A percentile compares a stretch with the other conserved stretches of the same genome.
Evolutionary conservation across 2,329 filamentous ascomycete species (phyloP).

Genomic region (Trichoderma aggressivum): DNA sequence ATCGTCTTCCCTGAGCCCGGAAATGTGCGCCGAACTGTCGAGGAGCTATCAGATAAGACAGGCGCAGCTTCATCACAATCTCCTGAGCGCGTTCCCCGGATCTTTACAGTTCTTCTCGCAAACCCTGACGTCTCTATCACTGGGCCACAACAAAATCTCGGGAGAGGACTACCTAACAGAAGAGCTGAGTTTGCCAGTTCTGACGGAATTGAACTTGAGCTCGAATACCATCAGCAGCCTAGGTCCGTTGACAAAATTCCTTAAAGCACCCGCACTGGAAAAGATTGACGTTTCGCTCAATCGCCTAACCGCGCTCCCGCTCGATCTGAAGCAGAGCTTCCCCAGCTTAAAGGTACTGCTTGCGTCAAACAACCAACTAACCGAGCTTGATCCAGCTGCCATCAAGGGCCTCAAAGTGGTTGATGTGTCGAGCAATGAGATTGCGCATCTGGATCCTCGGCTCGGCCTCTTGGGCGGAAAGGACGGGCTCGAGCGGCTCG

Average conservation of each 20-base stretch:
- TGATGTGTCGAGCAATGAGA: conserved; percentile 81
- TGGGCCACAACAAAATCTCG: conserved; percentile 71
- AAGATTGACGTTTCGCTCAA: conserved; percentile 82
- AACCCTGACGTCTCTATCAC: conserved; percentile 66
- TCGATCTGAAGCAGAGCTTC: conserved; percentile 60
- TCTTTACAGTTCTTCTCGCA: conserved; percentile 69
- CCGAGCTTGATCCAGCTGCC: conserved; percentile 67
- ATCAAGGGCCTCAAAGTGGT: conserved; percentile 72
- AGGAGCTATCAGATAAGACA: conserved; percentile 50
- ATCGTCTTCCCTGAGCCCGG: conserved; percentile 56
- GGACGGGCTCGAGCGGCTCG: conserved; percentile 60
- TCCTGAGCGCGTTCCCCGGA: conserved; percentile 65
- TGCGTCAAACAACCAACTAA: conserved; percentile 75
- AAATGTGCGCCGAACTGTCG: conserved; percentile 54
- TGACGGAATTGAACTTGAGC: conserved; percentile 74
- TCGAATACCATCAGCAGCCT: conserved; percentile 72
- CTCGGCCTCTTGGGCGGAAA: conserved; percentile 71
- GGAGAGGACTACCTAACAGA: conserved; percentile 63
- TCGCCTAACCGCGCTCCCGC: conserved; percentile 67
- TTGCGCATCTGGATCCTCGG: conserved; percentile 74
- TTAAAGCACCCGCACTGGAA: conserved; percentile 71
- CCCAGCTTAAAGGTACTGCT: conserved; percentile 68
- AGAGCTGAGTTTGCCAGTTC: conserved; percentile 64
- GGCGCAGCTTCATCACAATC: conserved; percentile 74
- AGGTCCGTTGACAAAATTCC: conserved; percentile 58